Conservation (phyloP, 176 grass and related monocot species). For the Aegilops tauschii region DNA sequence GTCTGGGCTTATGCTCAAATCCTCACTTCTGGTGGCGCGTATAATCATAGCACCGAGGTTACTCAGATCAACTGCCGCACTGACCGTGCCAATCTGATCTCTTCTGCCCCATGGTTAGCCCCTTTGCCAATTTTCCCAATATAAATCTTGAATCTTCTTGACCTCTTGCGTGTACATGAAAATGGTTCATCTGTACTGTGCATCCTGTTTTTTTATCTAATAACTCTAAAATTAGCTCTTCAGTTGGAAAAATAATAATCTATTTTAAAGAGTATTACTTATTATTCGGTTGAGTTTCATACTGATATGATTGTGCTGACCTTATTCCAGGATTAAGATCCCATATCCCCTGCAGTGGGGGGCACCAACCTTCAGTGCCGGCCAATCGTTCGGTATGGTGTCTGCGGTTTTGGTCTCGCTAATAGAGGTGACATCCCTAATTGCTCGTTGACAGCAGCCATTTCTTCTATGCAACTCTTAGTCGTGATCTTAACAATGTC, state of each 20-base stretch:
- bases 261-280: background rate
- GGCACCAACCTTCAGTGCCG: slow-evolving; percentile 85
- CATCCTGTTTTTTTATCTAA: background rate
- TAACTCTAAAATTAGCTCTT: background rate
- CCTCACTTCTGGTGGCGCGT: slow-evolving; percentile 80
- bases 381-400: slow-evolving; percentile 97
- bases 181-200: background rate
- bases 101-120: slow-evolving; percentile 78
- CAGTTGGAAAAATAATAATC: background rate
- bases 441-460: background rate
- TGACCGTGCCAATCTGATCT: slow-evolving; percentile 80
- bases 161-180: background rate
- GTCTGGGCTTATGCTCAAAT: slow-evolving; percentile 86
- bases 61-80: slow-evolving; percentile 88
- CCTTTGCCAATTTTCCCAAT: background rate
- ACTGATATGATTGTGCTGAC: background rate
- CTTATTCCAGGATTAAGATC: slow-evolving; percentile 76
- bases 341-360: slow-evolving; percentile 98
- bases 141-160: background rate
- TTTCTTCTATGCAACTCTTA: background rate
- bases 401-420: slow-evolving; percentile 92
- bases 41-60: slow-evolving; percentile 54
- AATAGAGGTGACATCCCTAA: slow-evolving; percentile 59
- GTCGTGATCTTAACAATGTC: slow-evolving; percentile 2
- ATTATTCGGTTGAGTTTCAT: background rate